Evolutionary conservation across 2,329 filamentous ascomycete species (phyloP).

Genomic region (Aspergillus ochraceus): DNA sequence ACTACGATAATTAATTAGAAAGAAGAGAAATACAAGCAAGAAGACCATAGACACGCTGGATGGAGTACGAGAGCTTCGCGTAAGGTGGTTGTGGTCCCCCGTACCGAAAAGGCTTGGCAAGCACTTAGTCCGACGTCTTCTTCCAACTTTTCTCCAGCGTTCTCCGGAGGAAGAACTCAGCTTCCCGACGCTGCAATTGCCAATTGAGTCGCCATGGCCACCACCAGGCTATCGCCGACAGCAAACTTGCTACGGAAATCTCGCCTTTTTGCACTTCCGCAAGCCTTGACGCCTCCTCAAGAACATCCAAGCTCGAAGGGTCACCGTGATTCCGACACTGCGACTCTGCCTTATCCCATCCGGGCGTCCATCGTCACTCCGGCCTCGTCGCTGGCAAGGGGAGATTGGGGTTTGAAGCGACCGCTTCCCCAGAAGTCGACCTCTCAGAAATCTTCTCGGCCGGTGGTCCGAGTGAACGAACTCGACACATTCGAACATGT

Average conservation of each 20-base stretch:
- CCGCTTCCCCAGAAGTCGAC: constrained; percentile 76
- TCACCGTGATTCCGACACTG: constrained; percentile 61
- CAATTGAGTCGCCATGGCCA: constrained; percentile 40
- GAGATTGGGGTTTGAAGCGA: constrained; percentile 93
- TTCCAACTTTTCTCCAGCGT: constrained; percentile 35
- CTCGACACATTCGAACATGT: constrained; percentile 85
- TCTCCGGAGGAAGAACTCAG: constrained; percentile 13
- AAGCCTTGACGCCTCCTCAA: constrained; percentile 66
- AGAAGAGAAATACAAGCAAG: not conserved
- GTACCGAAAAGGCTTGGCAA: constrained; percentile 25
- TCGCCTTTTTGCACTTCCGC: constrained; percentile 84
- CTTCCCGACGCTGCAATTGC: constrained; percentile 21
- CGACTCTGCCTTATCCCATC: constrained; percentile 77
- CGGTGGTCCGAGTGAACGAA: constrained; percentile 72
- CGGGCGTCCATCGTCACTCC: constrained; percentile 81
- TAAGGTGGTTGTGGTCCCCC: constrained; percentile 20
- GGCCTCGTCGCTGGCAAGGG: constrained; percentile 67
- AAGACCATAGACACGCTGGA: not conserved
- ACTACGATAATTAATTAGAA: not conserved
- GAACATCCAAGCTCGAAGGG: constrained; percentile 50
- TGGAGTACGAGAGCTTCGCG: constrained; percentile 15
- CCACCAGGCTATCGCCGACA: constrained; percentile 56
- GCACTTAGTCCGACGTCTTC: constrained; percentile 13
- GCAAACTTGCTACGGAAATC: constrained; percentile 77
- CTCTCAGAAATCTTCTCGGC: constrained; percentile 65